Evolutionary conservation across 805 yeast genomes (phyloP).

Genomic region (Candida boidinii): DNA sequence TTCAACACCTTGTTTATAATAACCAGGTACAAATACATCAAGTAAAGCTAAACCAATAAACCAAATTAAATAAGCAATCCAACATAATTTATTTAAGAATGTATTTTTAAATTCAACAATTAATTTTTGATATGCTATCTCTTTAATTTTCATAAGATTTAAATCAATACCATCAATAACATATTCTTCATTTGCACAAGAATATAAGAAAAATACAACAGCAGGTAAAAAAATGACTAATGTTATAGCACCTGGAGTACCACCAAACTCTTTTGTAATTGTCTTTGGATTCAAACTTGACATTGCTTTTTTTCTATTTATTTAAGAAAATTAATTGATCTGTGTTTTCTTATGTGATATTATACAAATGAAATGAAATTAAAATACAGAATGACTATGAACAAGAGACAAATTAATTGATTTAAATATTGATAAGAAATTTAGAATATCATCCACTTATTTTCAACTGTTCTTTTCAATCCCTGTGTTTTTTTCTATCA

Average conservation of each 20-base stretch:
- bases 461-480: no score
- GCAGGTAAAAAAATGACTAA: constrained; percentile 63
- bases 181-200: constrained; percentile 54
- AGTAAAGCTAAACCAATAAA: constrained; percentile 53
- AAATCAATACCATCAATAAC: constrained; percentile 39
- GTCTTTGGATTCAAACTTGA: constrained; percentile 60
- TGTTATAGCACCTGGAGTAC: constrained; percentile 62
- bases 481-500: no score
- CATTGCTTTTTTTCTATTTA: no score
- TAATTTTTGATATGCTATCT: constrained; percentile 9
- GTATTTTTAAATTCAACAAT: constrained; percentile 15
- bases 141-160: constrained; percentile 27
- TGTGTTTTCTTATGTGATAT: no score
- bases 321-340: no score
- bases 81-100: constrained; percentile 37
- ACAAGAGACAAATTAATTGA: no score
- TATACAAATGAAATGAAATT: no score
- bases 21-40: constrained; percentile 67
- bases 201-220: constrained; percentile 49
- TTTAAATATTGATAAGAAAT: no score
- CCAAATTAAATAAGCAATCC: constrained; percentile 70
- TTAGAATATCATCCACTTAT: no score
- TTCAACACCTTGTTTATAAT: constrained; percentile 59
- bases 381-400: no score
- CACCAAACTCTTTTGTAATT: constrained; percentile 65